Conservation (phyloP, 371 early-diverging fungal genomes). For the Actinomucor elegans region DNA sequence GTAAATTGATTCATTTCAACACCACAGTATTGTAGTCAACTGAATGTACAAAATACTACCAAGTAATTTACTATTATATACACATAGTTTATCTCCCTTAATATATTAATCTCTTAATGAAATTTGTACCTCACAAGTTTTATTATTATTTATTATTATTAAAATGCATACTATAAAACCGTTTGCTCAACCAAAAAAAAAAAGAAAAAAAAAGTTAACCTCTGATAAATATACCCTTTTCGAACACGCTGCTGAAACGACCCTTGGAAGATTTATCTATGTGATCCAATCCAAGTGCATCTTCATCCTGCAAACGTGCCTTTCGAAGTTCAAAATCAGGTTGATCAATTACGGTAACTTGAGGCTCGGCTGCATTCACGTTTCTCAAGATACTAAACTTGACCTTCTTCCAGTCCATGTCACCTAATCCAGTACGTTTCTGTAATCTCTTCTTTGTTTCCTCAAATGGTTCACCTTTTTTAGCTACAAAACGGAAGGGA, state of each 20-base stretch:
- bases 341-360: conserved; percentile 34
- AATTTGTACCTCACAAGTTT: too few relatives aligned
- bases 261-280: conserved; percentile 65
- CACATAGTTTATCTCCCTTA: too few relatives aligned
- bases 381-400: conserved; percentile 56
- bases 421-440: conserved; percentile 70
- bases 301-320: conserved; percentile 47
- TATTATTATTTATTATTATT: too few relatives aligned
- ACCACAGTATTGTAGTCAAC: too few relatives aligned
- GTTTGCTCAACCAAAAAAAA: too few relatives aligned
- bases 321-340: conserved; percentile 57
- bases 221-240: conserved; percentile 66
- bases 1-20: too few relatives aligned
- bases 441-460: conserved; percentile 75
- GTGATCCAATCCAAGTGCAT: conserved; percentile 78
- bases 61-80: too few relatives aligned
- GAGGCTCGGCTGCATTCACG: conserved; percentile 18
- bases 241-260: conserved; percentile 51
- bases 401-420: conserved; percentile 86
- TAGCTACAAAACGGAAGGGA: conserved; percentile 79
- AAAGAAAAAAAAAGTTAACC: too few relatives aligned
- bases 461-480: conserved; percentile 68
- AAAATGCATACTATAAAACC: too few relatives aligned
- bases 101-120: too few relatives aligned
- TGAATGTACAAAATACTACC: too few relatives aligned